Base-by-base conservation (phyloP, 1,139 yeast species). In the Hansenula sp. region DNA sequence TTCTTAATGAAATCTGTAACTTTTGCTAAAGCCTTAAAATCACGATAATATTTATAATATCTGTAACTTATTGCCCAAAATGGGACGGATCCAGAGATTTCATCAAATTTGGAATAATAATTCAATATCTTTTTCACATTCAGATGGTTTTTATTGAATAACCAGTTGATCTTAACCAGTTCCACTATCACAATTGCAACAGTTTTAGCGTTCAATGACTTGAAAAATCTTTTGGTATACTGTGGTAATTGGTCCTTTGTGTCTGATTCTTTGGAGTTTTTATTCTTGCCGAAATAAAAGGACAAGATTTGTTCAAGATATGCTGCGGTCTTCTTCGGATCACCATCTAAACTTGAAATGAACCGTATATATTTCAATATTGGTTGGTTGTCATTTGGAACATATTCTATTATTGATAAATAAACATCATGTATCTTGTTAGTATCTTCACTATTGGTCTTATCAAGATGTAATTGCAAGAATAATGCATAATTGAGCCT, bases 41-140 rank as follows among this genome's bases (percentile, higher is more conserved):
- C 76, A 28, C 67, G 65, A 41, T 67, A 66, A 0, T 52, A 44
- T 27, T 69, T 57, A 51, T 82, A 85, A 54, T 74, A 79, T 40
- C 77, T 74, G 46, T 82, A 70, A 49, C 64, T 79, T 39, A 73
- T 71, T 17, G 64, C 60, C 90, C 90, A 84, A 51, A 81, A 84
- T 19, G 68, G 57, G 4, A 62, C 60, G 2, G 80, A 76, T 5
- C 63, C 57, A 40, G 62, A 61, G 30, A 81, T 54, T 3, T 66
- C 54, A 2, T 63, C 58, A 19, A 67, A 63, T 24, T 65, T 66
- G 47, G 74, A 65, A 50, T 68, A 72, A 13, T 60, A 58, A 47
- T 72, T 70, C 50, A 78, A 71, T 35, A 73, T 63, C 39, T 66
- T 68, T 45, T 83, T 62, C 0, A 72, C 66, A 24, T 59, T 61